Conservation (phyloP, 2,329 filamentous ascomycete genomes). For the Myriosclerotinia scirpicola region DNA sequence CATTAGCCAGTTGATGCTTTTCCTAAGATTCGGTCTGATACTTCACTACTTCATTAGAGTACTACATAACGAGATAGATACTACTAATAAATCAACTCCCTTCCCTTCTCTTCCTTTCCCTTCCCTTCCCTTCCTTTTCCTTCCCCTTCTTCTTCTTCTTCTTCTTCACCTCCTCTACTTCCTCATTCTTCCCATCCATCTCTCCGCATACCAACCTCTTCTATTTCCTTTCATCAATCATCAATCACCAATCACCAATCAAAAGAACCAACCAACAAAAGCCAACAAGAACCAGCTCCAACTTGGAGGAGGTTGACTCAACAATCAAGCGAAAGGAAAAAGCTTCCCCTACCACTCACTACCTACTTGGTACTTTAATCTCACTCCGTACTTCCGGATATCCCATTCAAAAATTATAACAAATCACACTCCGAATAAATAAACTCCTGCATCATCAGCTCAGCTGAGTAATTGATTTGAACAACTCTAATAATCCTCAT, state of each 20-base stretch:
- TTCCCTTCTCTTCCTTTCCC: background rate
- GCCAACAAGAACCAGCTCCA: background rate
- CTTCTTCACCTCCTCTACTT: background rate
- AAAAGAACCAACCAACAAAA: too few species aligned
- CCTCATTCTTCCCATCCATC: background rate
- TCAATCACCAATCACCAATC: slow-evolving; percentile 1
- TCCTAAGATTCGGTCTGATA: too few species aligned
- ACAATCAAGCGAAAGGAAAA: background rate
- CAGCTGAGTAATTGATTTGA: background rate
- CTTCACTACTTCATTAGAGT: too few species aligned
- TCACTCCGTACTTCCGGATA: background rate
- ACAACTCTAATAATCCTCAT: background rate
- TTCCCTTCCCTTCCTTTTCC: background rate
- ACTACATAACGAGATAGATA: too few species aligned
- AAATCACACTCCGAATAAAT: background rate
- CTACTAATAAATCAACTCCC: background rate
- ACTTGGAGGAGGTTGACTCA: background rate
- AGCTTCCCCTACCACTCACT: too few species aligned
- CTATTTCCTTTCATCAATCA: slow-evolving; percentile 8
- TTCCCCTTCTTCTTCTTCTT: background rate
- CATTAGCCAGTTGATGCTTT: too few species aligned
- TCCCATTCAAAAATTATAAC: background rate
- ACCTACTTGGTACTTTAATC: background rate
- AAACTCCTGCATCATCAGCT: background rate
- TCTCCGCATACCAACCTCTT: slow-evolving; percentile 14